These are phyloP conservation scores for Diaporthe sp. DNA, from an alignment of 2,329 filamentous ascomycete species.

Conservation along the genomic window DNA sequence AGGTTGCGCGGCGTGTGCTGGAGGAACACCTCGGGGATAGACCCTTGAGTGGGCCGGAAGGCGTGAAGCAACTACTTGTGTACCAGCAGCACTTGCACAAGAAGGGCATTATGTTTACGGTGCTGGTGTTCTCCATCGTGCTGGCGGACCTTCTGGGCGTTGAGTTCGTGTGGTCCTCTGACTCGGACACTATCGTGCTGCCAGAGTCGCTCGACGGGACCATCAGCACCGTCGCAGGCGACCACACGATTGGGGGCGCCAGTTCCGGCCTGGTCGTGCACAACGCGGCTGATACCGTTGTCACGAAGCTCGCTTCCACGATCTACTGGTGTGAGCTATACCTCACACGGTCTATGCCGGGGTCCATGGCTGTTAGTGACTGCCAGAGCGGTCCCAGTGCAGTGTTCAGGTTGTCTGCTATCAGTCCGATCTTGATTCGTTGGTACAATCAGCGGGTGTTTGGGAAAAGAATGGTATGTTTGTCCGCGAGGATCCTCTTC, in stretches of 20 bases:
- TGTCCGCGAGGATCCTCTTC: background rate
- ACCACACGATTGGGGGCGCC: slow-evolving; percentile 45
- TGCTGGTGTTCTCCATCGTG: slow-evolving; percentile 47
- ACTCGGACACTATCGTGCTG: slow-evolving; percentile 49
- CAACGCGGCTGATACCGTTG: slow-evolving; percentile 44
- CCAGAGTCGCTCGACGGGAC: slow-evolving; percentile 43
- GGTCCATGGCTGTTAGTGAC: slow-evolving; percentile 41
- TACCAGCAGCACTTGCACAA: slow-evolving; percentile 50
- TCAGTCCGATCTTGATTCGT: slow-evolving; percentile 44
- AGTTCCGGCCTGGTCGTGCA: slow-evolving; percentile 47
- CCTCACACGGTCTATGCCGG: slow-evolving; percentile 43
- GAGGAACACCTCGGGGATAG: background rate
- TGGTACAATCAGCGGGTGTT: slow-evolving; percentile 50
- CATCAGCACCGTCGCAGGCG: slow-evolving; percentile 44
- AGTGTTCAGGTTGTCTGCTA: slow-evolving; percentile 44
- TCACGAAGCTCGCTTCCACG: slow-evolving; percentile 44
- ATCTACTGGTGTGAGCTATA: slow-evolving; percentile 49
- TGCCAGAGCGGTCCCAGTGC: slow-evolving; percentile 50
- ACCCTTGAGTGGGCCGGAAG: slow-evolving; percentile 1
- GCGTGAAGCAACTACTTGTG: slow-evolving; percentile 39
- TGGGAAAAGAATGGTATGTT: slow-evolving; percentile 44
- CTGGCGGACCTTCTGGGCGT: slow-evolving; percentile 45
- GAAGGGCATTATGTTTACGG: slow-evolving; percentile 51
- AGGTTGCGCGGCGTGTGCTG: slow-evolving; percentile 20
- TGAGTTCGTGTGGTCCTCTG: slow-evolving; percentile 49